phyloP scores from a whole-genome alignment of 495 filamentous ascomycete species.

The Talaromyces adpressus region DNA sequence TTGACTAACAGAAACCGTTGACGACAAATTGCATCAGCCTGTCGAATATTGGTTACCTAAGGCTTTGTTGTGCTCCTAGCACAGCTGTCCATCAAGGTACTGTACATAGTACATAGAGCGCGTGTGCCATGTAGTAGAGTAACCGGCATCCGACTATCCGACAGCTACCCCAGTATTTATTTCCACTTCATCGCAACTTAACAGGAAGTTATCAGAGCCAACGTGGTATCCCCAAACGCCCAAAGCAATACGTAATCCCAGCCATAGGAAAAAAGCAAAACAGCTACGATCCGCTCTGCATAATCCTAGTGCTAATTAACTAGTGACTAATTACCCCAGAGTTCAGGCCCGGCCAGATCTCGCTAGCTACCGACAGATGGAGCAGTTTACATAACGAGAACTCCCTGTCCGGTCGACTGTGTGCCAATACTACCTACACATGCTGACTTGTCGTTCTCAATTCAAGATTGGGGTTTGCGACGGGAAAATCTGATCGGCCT shows the following conservation, averaged over 20 bases:
- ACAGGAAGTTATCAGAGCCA: background rate
- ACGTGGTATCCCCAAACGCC: background rate
- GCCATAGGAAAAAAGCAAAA: background rate
- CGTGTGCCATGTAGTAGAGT: background rate
- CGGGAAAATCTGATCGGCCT: background rate
- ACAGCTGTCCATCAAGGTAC: background rate
- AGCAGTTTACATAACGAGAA: constrained; percentile 1
- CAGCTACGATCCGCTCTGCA: background rate
- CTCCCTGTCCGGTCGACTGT: background rate
- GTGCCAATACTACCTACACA: background rate
- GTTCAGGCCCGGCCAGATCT: background rate
- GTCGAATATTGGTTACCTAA: background rate
- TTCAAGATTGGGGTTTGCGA: background rate
- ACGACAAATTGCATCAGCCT: constrained; percentile 3
- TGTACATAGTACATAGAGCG: no score
- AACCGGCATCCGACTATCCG: background rate
- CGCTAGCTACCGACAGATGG: background rate
- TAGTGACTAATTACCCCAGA: background rate
- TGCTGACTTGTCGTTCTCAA: background rate
- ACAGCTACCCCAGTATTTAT: background rate
- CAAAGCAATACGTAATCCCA: background rate
- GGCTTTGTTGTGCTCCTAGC: background rate
- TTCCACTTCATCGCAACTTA: background rate
- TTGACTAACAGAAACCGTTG: constrained; percentile 5
- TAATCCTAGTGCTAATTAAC: background rate